Evolutionary conservation across 306 rosid genomes (phyloP).

Genomic region (Glycine soja): DNA sequence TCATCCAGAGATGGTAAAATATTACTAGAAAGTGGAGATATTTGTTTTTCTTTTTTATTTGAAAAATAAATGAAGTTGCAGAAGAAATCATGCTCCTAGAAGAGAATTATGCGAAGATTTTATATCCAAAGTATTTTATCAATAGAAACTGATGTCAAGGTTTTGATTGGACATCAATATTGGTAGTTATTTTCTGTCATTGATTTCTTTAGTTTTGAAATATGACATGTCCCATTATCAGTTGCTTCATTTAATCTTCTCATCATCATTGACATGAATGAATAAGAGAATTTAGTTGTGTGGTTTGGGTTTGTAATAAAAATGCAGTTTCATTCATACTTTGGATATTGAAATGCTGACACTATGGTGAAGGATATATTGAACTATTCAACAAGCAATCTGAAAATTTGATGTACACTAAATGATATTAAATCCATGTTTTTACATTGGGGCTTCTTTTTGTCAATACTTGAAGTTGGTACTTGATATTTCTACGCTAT

Average conservation of each 20-base stretch:
- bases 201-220: too few relatives aligned
- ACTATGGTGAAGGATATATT: constrained; percentile 17
- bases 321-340: constrained; percentile 2
- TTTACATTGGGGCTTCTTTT: not conserved
- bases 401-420: not conserved
- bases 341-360: constrained; percentile 14
- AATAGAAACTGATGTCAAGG: too few relatives aligned
- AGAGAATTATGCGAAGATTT: not conserved
- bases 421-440: not conserved
- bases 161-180: too few relatives aligned
- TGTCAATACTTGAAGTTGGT: constrained; percentile 22
- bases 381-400: constrained; percentile 21
- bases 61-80: not conserved
- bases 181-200: too few relatives aligned
- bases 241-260: too few relatives aligned
- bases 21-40: constrained; percentile 1
- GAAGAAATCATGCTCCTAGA: constrained; percentile 21
- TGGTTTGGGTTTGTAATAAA: not conserved
- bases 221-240: too few relatives aligned
- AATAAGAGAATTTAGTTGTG: not conserved
- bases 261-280: too few relatives aligned
- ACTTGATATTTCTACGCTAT: constrained; percentile 8
- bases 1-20: constrained; percentile 6
- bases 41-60: not conserved
- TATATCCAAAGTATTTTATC: too few relatives aligned